Conservation (phyloP, 129 eudicot genomes). For the Mikania micrantha region DNA sequence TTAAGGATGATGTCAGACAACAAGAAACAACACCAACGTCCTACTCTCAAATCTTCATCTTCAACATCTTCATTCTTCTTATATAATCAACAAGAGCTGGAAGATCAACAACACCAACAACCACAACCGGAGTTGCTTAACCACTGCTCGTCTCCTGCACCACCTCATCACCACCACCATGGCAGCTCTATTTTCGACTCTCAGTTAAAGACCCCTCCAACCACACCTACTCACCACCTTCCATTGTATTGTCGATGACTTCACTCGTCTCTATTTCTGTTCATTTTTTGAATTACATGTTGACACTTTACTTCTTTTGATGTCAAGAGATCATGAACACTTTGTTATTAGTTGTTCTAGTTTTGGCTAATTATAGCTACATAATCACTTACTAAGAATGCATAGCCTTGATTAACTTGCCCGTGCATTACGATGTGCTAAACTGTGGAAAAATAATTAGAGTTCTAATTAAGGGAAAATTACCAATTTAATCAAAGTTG, state of each 20-base stretch:
- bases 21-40: conserved; percentile 11
- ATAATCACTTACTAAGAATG: not conserved
- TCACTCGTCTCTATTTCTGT: not conserved
- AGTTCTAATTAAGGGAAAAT: too few relatives aligned
- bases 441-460: too few relatives aligned
- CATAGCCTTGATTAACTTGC: not conserved
- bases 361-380: not conserved
- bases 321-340: not conserved
- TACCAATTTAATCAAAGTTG: too few relatives aligned
- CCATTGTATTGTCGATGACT: conserved; percentile 34
- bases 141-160: conserved; percentile 8
- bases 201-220: conserved; percentile 27
- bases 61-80: conserved; percentile 33
- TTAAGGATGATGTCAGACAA: conserved; percentile 30
- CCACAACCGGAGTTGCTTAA: not conserved
- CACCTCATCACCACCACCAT: conserved; percentile 7
- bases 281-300: not conserved
- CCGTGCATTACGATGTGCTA: too few relatives aligned
- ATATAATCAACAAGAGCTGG: too few relatives aligned
- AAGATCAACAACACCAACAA: not conserved
- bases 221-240: conserved; percentile 27
- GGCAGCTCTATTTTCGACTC: conserved; percentile 11
- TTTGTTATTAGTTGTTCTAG: not conserved
- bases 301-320: not conserved
- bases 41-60: conserved; percentile 30